Conservation (phyloP, 768 basidiomycete species). For the Candolleomyces aberdarensis region DNA sequence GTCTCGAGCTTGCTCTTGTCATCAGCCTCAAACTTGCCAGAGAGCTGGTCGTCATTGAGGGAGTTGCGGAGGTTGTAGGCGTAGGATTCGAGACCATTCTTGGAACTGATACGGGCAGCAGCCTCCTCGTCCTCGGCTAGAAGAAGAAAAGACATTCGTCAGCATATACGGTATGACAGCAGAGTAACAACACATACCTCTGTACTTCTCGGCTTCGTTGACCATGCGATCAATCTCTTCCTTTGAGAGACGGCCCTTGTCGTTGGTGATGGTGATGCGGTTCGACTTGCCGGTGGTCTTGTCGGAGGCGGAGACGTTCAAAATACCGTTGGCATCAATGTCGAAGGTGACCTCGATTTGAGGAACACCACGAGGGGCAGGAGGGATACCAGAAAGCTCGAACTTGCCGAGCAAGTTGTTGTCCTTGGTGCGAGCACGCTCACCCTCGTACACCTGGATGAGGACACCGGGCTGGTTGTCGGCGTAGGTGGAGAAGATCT, state of each 20-base stretch:
- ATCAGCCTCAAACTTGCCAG: constrained; percentile 80
- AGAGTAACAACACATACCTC: constrained; percentile 42
- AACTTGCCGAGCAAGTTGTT: constrained; percentile 99
- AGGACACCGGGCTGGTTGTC: constrained; percentile 99
- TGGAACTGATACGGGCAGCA: constrained; percentile 75
- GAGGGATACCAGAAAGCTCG: constrained; percentile 94
- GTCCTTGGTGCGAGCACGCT: constrained; percentile 97
- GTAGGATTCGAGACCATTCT: constrained; percentile 94
- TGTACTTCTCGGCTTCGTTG: constrained; percentile 89
- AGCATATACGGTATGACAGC: constrained; percentile 11
- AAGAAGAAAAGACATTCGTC: constrained; percentile 19
- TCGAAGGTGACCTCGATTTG: constrained; percentile 98
- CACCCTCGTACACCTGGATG: constrained; percentile 98
- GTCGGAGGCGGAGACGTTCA: constrained; percentile 93
- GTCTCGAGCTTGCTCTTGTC: constrained; percentile 84
- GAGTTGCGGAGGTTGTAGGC: constrained; percentile 94
- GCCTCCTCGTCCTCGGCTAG: constrained; percentile 81
- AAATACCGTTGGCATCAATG: constrained; percentile 94
- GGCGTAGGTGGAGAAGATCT: constrained; percentile 97
- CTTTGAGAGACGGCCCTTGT: constrained; percentile 95
- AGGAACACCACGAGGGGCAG: constrained; percentile 96
- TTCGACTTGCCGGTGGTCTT: constrained; percentile 97
- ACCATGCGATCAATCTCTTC: constrained; percentile 99
- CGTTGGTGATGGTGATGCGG: constrained; percentile 92
- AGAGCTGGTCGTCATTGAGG: constrained; percentile 78